Percentiles rank a stretch among this genome's conserved stretches.
Evolutionary conservation across 1,284 basidiomycete genomes (phyloP).

Genomic region (Porogramme epimiltina): DNA sequence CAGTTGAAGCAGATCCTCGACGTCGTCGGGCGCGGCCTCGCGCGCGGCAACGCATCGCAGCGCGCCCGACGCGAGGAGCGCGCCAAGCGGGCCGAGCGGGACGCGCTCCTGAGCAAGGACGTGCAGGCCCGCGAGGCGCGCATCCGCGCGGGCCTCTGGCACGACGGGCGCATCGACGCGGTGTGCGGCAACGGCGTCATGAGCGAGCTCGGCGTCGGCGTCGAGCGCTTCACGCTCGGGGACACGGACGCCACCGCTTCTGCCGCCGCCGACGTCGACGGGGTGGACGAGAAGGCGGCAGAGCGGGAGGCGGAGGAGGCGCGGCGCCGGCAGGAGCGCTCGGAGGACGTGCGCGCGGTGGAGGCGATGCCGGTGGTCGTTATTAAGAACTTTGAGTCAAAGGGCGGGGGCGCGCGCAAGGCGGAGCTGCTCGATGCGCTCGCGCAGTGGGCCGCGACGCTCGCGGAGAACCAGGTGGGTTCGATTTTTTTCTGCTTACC

Average conservation of each 20-base stretch:
- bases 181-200: constrained; percentile 84
- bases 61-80: constrained; percentile 46
- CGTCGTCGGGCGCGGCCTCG: constrained; percentile 75
- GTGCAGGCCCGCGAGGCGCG: constrained; percentile 41
- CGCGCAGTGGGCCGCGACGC: constrained; percentile 83
- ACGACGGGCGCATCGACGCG: constrained; percentile 81
- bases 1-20: constrained; percentile 89
- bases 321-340: constrained; percentile 34
- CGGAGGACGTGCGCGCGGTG: constrained; percentile 51
- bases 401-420: constrained; percentile 60
- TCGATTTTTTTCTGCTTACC: too few relatives aligned
- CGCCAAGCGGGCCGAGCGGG: constrained; percentile 36
- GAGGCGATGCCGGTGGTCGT: constrained; percentile 83
- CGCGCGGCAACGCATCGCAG: constrained; percentile 59
- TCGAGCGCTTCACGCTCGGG: constrained; percentile 52
- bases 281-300: constrained; percentile 10
- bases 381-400: constrained; percentile 73
- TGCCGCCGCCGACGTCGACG: not conserved
- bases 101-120: constrained; percentile 35
- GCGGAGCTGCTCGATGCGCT: constrained; percentile 80
- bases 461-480: constrained; percentile 78
- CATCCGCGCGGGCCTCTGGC: constrained; percentile 68
- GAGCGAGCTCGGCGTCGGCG: constrained; percentile 80
- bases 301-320: constrained; percentile 32
- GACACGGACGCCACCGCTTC: constrained; percentile 34